phyloP scores from a whole-genome alignment of 2,329 filamentous ascomycete genomes.

The Tolypocladium ovalisporum region DNA sequence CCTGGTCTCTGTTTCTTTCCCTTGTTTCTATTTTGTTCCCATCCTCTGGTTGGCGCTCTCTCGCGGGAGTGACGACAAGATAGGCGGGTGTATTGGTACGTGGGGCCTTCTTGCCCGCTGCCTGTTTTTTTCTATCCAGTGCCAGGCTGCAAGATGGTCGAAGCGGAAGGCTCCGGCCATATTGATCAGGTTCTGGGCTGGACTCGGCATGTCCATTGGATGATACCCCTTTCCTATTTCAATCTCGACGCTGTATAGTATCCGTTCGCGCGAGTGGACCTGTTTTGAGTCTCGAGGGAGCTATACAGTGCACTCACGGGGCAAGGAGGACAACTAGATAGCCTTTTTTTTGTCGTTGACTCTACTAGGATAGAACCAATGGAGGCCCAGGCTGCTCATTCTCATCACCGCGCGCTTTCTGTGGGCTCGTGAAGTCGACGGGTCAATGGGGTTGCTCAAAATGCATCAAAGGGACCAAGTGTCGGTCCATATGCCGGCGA shows the following conservation, averaged over 20 bases:
- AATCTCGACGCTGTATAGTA: conserved; percentile 17
- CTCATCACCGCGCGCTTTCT: neutral
- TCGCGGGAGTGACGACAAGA: neutral
- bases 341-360: neutral
- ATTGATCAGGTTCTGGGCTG: conserved; percentile 15
- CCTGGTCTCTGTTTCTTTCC: neutral
- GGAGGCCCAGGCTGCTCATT: conserved; percentile 2
- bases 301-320: neutral
- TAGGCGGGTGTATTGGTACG: neutral
- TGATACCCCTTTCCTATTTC: conserved; percentile 17
- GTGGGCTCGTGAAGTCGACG: neutral
- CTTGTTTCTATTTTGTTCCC: conserved; percentile 3
- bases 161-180: conserved; percentile 10
- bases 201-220: conserved; percentile 18
- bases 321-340: conserved; percentile 1
- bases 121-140: conserved; percentile 13
- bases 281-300: neutral
- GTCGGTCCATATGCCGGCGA: neutral
- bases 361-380: conserved; percentile 4
- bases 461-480: neutral
- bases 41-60: neutral
- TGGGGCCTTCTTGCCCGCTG: neutral
- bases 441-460: neutral
- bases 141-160: conserved; percentile 11
- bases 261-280: neutral